A percentile compares a stretch with the other conserved stretches of the same genome.
Evolutionary conservation across 306 rosid genomes (phyloP).

Genomic region (Quercus aquifolioides): DNA sequence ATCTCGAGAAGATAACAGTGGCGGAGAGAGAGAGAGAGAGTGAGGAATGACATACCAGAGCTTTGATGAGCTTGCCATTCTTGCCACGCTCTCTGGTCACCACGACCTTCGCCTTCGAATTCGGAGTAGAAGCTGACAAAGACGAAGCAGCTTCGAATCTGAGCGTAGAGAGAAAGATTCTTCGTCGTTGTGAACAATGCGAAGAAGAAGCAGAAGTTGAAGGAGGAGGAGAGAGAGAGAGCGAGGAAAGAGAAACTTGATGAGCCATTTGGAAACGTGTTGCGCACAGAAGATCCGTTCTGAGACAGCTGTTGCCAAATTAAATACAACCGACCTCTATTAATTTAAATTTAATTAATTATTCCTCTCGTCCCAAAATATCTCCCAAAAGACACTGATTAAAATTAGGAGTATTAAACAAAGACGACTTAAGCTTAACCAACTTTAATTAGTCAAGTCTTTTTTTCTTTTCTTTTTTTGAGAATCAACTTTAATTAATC

Average conservation of each 20-base stretch:
- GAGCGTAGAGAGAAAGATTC: constrained; percentile 25
- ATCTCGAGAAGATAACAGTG: not conserved
- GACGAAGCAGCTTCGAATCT: constrained; percentile 28
- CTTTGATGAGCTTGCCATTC: constrained; percentile 79
- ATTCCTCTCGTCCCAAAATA: not conserved
- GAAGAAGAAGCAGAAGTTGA: not conserved
- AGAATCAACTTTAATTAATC: too few species aligned
- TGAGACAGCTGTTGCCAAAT: not conserved
- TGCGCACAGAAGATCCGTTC: constrained; percentile 17
- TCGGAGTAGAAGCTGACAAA: constrained; percentile 22
- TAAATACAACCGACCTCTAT: not conserved
- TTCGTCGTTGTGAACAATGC: constrained; percentile 47
- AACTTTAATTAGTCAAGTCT: not conserved
- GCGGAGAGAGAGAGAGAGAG: not conserved
- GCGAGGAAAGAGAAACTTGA: not conserved
- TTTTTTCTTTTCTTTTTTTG: too few species aligned
- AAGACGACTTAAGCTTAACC: too few species aligned
- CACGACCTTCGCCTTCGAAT: constrained; percentile 56
- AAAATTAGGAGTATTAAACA: not conserved
- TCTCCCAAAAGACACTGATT: not conserved
- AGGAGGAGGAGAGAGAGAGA: constrained; percentile 21
- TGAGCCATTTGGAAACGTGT: constrained; percentile 84
- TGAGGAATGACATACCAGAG: constrained; percentile 52
- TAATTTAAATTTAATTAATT: not conserved
- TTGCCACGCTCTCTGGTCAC: constrained; percentile 99